phyloP scores from a whole-genome alignment of 805 yeast genomes.

The Zygosaccharomyces gambellarensis region DNA sequence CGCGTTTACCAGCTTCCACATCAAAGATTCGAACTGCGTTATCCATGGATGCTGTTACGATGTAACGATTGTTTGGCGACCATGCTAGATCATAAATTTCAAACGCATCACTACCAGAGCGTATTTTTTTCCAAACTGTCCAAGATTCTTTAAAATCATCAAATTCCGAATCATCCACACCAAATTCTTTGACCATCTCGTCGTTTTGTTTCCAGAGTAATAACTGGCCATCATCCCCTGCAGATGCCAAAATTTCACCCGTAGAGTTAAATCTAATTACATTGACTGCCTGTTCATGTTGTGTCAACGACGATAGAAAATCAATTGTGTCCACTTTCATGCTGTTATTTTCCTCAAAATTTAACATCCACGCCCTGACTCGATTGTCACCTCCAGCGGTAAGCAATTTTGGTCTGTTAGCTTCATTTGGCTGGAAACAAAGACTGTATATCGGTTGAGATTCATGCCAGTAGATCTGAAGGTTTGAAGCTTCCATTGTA shows the following conservation, averaged over 20 bases:
- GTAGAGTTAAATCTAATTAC: conserved; percentile 70
- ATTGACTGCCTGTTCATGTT: conserved; percentile 93
- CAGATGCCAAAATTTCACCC: conserved; percentile 75
- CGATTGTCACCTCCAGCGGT: conserved; percentile 96
- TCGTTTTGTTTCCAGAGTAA: conserved; percentile 70
- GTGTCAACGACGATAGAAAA: conserved; percentile 73
- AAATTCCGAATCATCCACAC: conserved; percentile 39
- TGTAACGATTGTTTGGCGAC: conserved; percentile 77
- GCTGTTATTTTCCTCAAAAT: conserved; percentile 22
- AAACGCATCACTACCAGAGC: conserved; percentile 48
- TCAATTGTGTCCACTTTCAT: conserved; percentile 47
- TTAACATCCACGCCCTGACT: conserved; percentile 55
- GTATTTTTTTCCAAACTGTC: conserved; percentile 45
- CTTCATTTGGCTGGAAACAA: conserved; percentile 51
- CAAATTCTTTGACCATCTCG: conserved; percentile 54
- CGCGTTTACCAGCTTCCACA: conserved; percentile 54
- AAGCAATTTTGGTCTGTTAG: conserved; percentile 48
- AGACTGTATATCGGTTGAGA: conserved; percentile 69
- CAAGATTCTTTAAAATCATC: conserved; percentile 69
- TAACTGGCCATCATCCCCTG: conserved; percentile 92
- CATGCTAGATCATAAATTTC: conserved; percentile 90
- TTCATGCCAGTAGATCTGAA: conserved; percentile 44
- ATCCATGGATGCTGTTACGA: conserved; percentile 92
- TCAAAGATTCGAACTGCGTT: conserved; percentile 68
- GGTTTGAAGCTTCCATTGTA: conserved; percentile 23